Percentiles rank a stretch among this genome's conserved stretches.
Conservation (phyloP, 2,329 filamentous ascomycete species). For the Diaporthe capsici region DNA sequence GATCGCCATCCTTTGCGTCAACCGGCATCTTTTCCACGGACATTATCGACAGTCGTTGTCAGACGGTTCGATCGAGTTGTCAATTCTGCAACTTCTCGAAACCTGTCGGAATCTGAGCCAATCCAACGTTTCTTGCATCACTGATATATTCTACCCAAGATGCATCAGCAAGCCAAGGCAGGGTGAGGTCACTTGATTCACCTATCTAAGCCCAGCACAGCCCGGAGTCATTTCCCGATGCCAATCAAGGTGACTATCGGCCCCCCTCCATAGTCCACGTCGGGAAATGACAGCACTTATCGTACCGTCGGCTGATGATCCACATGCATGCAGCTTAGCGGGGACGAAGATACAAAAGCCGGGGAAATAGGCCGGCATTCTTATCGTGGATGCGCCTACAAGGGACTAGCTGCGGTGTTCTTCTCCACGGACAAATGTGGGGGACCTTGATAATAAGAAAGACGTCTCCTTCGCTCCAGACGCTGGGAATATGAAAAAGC, state of each 20-base stretch:
- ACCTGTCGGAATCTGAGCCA: not conserved
- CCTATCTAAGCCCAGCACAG: not conserved
- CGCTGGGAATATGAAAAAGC: not conserved
- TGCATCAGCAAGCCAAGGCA: not conserved
- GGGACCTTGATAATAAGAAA: not conserved
- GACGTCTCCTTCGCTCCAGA: not conserved
- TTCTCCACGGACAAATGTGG: not conserved
- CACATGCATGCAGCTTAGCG: constrained; percentile 2
- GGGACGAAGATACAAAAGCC: not conserved
- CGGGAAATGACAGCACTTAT: constrained; percentile 1
- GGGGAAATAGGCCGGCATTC: not conserved
- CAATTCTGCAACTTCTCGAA: not conserved
- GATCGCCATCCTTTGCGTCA: not conserved
- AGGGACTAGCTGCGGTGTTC: not conserved
- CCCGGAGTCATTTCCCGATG: not conserved
- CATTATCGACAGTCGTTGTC: not conserved
- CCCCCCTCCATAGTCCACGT: not conserved
- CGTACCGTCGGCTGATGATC: not conserved
- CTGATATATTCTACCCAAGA: not conserved
- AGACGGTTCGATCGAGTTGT: not conserved
- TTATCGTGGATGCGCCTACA: not conserved
- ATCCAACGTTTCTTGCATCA: not conserved
- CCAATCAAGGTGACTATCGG: not conserved
- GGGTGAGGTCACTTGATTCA: not conserved
- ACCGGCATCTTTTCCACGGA: constrained; percentile 1